Evolutionary conservation across 345 rosid genomes (phyloP).

Genomic region (Litchi chinensis): DNA sequence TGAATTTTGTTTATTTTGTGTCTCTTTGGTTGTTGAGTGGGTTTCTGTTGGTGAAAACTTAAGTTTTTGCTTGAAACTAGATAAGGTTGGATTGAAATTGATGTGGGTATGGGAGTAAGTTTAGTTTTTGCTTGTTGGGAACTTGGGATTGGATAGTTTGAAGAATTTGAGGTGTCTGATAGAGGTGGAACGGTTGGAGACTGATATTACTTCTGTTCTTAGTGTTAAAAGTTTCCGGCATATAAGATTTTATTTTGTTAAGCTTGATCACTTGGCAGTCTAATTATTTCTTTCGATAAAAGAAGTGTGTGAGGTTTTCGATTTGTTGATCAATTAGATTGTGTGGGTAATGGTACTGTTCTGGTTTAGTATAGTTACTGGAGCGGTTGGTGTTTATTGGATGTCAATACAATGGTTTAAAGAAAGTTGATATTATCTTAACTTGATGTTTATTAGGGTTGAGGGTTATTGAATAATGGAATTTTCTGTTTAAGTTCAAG

Average conservation of each 20-base stretch:
- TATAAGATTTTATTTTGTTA: neutral
- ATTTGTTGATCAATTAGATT: neutral
- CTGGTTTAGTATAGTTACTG: no score
- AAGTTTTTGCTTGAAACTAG: neutral
- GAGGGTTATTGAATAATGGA: neutral
- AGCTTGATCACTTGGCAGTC: neutral
- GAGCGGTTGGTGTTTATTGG: neutral
- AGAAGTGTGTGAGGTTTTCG: neutral
- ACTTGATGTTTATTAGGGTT: neutral
- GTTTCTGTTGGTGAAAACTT: neutral
- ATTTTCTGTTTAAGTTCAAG: neutral
- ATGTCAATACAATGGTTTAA: neutral
- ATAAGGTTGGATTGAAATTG: neutral
- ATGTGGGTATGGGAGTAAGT: neutral
- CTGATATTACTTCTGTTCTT: neutral
- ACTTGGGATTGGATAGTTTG: neutral
- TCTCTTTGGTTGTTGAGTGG: neutral
- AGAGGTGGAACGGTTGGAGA: neutral
- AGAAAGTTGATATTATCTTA: neutral
- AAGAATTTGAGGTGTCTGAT: neutral
- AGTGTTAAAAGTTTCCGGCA: neutral
- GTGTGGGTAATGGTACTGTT: no score
- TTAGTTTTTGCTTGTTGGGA: conserved; percentile 13
- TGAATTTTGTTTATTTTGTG: neutral
- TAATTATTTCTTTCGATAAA: neutral